Evolutionary conservation across 106 monocot species (phyloP).

Genomic region (Platanthera guangdongensis): DNA sequence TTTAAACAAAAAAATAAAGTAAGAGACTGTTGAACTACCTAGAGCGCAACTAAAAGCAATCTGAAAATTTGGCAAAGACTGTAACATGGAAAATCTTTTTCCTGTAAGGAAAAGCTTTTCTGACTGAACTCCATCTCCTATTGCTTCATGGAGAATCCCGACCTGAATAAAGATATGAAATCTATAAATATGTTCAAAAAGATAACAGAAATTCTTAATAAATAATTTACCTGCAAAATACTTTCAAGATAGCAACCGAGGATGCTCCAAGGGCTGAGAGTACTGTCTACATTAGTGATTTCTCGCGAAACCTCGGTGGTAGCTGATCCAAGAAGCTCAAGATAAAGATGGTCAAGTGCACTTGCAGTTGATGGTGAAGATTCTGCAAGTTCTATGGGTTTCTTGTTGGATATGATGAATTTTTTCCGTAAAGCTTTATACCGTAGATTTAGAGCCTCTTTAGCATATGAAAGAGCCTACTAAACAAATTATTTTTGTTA

Average conservation of each 20-base stretch:
- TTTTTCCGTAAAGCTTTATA: conserved; percentile 47
- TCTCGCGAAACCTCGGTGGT: conserved; percentile 49
- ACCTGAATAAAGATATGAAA: conserved; percentile 30
- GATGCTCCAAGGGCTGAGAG: conserved; percentile 66
- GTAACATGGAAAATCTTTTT: conserved; percentile 45
- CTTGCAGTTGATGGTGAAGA: conserved; percentile 2
- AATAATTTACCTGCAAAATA: conserved; percentile 53
- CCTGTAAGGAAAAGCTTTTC: conserved; percentile 55
- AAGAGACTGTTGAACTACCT: conserved; percentile 50
- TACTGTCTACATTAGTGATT: conserved; percentile 13
- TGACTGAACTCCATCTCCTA: conserved; percentile 59
- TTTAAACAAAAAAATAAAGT: conserved; percentile 3
- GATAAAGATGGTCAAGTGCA: conserved; percentile 7
- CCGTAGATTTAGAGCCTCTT: conserved; percentile 44
- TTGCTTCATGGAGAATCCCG: conserved; percentile 51
- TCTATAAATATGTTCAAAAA: not conserved
- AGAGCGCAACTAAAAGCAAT: conserved; percentile 45
- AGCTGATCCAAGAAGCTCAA: conserved; percentile 43
- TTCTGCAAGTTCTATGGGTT: conserved; percentile 2
- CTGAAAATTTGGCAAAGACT: conserved; percentile 37
- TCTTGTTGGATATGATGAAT: conserved; percentile 23
- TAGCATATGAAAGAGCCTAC: conserved; percentile 64
- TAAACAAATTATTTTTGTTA: conserved; percentile 12
- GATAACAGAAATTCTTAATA: not conserved
- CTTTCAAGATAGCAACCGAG: conserved; percentile 79